Evolutionary conservation across 176 grass and related monocot species (phyloP), one percentile per base, ranked within the genome.

Genomic region (Carex parvula): DNA sequence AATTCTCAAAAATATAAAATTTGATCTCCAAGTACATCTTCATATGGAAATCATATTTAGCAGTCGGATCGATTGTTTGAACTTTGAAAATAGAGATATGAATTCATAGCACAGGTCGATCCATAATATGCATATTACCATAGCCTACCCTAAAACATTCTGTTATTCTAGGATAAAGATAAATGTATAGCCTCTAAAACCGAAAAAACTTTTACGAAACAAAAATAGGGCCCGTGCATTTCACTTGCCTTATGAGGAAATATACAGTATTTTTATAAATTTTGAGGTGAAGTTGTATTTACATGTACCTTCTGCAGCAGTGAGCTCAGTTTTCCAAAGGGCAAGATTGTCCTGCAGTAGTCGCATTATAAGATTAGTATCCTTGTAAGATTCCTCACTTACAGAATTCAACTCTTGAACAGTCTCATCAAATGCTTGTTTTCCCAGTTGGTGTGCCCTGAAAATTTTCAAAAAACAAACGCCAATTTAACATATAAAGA

Each of bases 341-440:
- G 78, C 67, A 55, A 94, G 65, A 84, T 94, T 97, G 72, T 92
- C 90, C 84, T 85, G 89, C 70, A 97, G 72, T 86, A 94, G 81
- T 66, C 94, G 87, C 62, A 97, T 87, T 82, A 94, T 91, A 82
- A 92, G 54, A 81, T 73, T 64, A 84, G 85, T 92, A 29, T 94
- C 90, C 13, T 88, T 88, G 81, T 91, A 87, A 70, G 29, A 81
- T 0, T 88, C 90, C 46, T 88, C 90, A 46, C 80, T 72, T 63
- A 86, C 41, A 42, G 84, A 90, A 58, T 88, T 92, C 44, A 94
- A 50, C 81, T 94, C 92, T 64, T 54, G 6, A 82, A 86, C n/a
- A 89, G 90, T 90, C 79, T 94, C 90, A 88, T 92, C 87, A 91
- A 92, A 89, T 85, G 94, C 92, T 87, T 89, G 90, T 79, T 91